Conservation (phyloP, 345 rosid species). For the Eucalyptus erythrocorys region DNA sequence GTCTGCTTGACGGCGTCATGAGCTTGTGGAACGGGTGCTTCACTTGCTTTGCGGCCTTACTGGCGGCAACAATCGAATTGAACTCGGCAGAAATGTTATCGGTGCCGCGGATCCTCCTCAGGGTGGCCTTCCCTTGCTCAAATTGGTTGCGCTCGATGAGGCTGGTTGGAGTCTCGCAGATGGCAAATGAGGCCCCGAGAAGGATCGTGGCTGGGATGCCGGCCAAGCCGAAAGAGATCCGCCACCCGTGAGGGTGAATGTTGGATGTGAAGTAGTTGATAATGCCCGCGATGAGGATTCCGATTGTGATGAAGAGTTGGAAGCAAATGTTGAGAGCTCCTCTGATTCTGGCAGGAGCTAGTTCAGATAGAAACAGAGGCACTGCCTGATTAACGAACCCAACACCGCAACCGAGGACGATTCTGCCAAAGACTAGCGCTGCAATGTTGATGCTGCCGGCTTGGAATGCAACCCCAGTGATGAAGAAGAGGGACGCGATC, state of each 20-base stretch:
- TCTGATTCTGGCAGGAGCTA: neutral
- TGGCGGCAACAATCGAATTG: neutral
- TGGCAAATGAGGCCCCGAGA: neutral
- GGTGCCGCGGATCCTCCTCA: neutral
- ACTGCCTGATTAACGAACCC: slow-evolving; percentile 8
- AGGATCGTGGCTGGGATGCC: neutral
- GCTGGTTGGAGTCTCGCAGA: neutral
- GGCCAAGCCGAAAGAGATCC: neutral
- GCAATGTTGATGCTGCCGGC: neutral
- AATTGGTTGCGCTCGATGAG: neutral
- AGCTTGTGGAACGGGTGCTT: neutral
- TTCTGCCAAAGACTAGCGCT: slow-evolving; percentile 7
- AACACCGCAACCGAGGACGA: slow-evolving; percentile 11
- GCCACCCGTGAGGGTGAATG: neutral
- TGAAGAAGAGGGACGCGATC: slow-evolving; percentile 1
- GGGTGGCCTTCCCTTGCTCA: neutral
- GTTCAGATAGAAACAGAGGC: neutral
- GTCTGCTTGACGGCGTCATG: neutral
- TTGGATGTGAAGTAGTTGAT: neutral
- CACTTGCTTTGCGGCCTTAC: neutral
- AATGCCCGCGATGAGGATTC: neutral
- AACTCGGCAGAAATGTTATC: neutral
- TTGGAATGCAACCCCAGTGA: neutral
- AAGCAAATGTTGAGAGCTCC: neutral
- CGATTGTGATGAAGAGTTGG: neutral